phyloP scores from a whole-genome alignment of 208 protist species.

The Lotmaria passim region DNA sequence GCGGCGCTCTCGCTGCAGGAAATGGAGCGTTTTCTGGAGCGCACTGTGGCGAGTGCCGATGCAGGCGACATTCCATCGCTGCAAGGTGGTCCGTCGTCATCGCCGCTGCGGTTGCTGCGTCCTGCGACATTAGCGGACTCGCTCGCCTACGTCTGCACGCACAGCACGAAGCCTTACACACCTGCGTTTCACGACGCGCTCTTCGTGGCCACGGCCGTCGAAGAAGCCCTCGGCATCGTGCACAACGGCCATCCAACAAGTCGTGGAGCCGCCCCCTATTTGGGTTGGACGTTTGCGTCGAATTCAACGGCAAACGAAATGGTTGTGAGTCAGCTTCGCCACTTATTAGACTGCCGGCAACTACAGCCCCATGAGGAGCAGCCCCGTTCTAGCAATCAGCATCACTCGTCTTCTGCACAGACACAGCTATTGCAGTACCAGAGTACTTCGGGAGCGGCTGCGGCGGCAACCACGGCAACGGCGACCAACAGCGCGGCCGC shows the following conservation, averaged over 20 bases:
- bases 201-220: constrained; percentile 21
- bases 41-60: constrained; percentile 2
- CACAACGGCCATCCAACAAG: too few species aligned
- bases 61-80: neutral
- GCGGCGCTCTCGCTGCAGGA: constrained; percentile 10
- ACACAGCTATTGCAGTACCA: too few species aligned
- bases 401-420: neutral
- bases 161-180: constrained; percentile 30
- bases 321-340: neutral
- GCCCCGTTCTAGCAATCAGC: neutral
- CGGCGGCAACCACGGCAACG: neutral
- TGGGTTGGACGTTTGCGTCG: neutral
- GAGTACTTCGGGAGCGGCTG: neutral
- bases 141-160: constrained; percentile 20
- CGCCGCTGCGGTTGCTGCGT: neutral
- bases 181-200: constrained; percentile 31
- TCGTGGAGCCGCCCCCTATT: too few species aligned
- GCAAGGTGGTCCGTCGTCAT: neutral
- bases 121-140: constrained; percentile 3
- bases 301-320: neutral
- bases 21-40: constrained; percentile 18
- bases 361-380: neutral
- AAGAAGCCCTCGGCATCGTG: constrained; percentile 7
- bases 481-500: neutral
- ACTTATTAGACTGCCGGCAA: too few species aligned